Evolutionary conservation across 2,329 filamentous ascomycete genomes (phyloP).

Genomic region (Cytospora piceicola): DNA sequence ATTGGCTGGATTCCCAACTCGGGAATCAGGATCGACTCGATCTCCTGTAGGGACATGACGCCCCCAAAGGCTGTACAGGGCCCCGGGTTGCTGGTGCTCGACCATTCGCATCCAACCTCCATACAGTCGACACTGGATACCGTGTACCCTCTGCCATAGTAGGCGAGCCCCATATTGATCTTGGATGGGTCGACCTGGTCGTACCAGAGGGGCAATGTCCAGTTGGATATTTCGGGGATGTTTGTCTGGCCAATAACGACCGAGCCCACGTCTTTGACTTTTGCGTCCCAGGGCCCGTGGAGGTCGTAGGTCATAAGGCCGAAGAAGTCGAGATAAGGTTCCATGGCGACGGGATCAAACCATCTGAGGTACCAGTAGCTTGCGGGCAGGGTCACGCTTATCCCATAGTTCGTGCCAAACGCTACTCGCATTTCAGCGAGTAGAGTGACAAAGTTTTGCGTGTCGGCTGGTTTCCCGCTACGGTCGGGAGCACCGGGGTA

Average conservation of each 20-base stretch:
- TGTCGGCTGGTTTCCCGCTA: slow-evolving; percentile 43
- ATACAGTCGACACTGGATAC: slow-evolving; percentile 37
- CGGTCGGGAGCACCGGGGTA: slow-evolving; percentile 41
- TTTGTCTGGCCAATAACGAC: slow-evolving; percentile 46
- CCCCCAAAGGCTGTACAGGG: slow-evolving; percentile 38
- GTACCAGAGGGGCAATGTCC: slow-evolving; percentile 46
- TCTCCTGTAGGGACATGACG: slow-evolving; percentile 40
- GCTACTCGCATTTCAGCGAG: slow-evolving; percentile 43
- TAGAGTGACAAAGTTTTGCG: slow-evolving; percentile 42
- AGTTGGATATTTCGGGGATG: slow-evolving; percentile 46
- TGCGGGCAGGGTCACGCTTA: slow-evolving; percentile 44
- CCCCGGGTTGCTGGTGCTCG: slow-evolving; percentile 36
- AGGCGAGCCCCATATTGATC: slow-evolving; percentile 51
- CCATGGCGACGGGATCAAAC: slow-evolving; percentile 44
- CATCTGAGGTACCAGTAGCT: slow-evolving; percentile 45
- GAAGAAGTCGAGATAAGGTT: slow-evolving; percentile 44
- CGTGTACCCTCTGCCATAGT: slow-evolving; percentile 53
- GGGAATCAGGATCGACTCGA: slow-evolving; percentile 36
- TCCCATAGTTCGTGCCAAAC: slow-evolving; percentile 44
- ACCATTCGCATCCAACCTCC: slow-evolving; percentile 34
- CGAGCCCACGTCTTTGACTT: slow-evolving; percentile 39
- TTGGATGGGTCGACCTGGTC: slow-evolving; percentile 45
- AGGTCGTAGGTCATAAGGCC: slow-evolving; percentile 48
- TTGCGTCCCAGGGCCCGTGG: slow-evolving; percentile 47
- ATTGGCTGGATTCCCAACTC: background rate